Conservation (phyloP, 1,284 basidiomycete genomes). For the Puccinia coronata region DNA sequence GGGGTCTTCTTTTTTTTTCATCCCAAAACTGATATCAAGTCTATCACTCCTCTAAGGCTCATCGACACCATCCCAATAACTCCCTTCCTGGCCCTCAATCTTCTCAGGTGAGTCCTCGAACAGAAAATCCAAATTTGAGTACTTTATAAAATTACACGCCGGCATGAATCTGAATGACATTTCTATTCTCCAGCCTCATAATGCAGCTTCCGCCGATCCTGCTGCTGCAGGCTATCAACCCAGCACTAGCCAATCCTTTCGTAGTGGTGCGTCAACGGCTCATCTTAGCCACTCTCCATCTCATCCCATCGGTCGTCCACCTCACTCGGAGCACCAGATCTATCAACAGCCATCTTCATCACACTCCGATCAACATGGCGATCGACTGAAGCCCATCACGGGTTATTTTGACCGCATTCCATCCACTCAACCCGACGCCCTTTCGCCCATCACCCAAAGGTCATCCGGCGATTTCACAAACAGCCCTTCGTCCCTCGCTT, state of each 20-base stretch:
- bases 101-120: neutral
- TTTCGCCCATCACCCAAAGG: neutral
- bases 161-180: no score
- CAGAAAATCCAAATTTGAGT: no score
- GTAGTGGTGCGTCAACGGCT: neutral
- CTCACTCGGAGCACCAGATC: neutral
- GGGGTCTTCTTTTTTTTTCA: neutral
- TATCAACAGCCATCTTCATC: neutral
- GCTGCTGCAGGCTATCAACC: neutral
- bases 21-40: neutral
- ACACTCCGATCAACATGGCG: neutral
- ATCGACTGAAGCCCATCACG: constrained; percentile 23
- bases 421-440: neutral
- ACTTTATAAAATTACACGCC: no score
- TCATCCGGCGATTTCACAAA: constrained; percentile 1
- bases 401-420: neutral
- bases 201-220: neutral
- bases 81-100: neutral
- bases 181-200: neutral
- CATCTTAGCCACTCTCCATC: neutral
- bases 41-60: neutral
- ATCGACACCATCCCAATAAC: neutral
- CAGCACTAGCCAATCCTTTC: constrained; percentile 15
- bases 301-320: neutral
- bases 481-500: neutral